These are phyloP conservation scores for Boletus sp. DNA, from an alignment of 1,284 basidiomycete species.

Conservation along the genomic window DNA sequence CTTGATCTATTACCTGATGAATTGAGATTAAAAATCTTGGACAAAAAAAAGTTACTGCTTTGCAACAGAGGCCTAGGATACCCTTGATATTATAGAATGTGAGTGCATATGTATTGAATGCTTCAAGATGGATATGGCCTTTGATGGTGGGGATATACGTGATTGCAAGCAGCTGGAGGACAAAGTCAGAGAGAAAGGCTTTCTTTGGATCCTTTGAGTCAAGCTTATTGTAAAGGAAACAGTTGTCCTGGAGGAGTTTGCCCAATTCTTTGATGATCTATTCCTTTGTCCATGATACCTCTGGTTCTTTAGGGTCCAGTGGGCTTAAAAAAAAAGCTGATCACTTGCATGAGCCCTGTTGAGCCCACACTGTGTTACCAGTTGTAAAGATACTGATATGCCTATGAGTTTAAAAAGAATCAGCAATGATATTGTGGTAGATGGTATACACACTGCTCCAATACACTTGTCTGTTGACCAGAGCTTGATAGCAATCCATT, in stretches of 20 bases:
- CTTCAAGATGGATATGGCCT: background rate
- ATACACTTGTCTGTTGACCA: background rate
- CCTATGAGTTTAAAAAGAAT: background rate
- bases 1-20: background rate
- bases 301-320: too few relatives aligned
- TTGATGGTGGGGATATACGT: background rate
- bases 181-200: background rate
- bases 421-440: background rate
- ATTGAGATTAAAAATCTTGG: background rate
- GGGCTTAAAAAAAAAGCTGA: background rate
- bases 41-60: background rate
- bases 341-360: background rate
- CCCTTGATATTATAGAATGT: background rate
- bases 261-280: background rate
- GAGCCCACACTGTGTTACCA: background rate
- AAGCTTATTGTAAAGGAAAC: background rate
- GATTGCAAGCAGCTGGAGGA: background rate
- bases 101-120: background rate
- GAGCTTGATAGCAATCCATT: background rate
- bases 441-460: background rate
- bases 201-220: background rate
- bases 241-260: background rate
- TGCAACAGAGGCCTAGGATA: background rate
- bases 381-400: background rate
- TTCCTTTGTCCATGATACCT: background rate